These are phyloP conservation scores for Venturia nashicola DNA, from an alignment of 2,329 filamentous ascomycete species.

Conservation along the genomic window DNA sequence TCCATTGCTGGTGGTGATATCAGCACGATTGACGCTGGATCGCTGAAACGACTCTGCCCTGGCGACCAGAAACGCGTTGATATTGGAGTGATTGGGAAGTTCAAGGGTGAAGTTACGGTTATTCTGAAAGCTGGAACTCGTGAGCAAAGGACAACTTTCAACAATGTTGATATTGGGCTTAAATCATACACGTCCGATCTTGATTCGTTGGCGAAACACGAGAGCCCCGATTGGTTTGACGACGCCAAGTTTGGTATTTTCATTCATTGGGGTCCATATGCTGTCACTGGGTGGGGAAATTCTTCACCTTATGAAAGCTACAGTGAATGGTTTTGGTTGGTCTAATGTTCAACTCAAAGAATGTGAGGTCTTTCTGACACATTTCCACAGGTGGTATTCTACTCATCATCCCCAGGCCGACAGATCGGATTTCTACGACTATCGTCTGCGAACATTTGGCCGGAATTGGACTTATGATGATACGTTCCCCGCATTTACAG, in stretches of 20 bases:
- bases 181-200: background rate
- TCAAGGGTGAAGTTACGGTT: background rate
- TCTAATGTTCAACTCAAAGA: background rate
- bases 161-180: background rate
- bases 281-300: slow-evolving; percentile 45
- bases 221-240: slow-evolving; percentile 42
- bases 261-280: slow-evolving; percentile 47
- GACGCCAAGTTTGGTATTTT: slow-evolving; percentile 48
- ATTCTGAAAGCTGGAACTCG: background rate
- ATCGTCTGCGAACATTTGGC: slow-evolving; percentile 30
- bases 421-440: slow-evolving; percentile 34
- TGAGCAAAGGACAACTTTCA: background rate
- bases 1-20: slow-evolving; percentile 19
- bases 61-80: slow-evolving; percentile 19
- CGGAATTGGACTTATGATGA: slow-evolving; percentile 44
- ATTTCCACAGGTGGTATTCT: slow-evolving; percentile 35
- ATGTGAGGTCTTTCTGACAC: slow-evolving; percentile 11
- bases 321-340: slow-evolving; percentile 23
- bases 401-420: slow-evolving; percentile 28
- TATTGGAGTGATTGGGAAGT: slow-evolving; percentile 16
- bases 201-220: slow-evolving; percentile 18
- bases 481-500: slow-evolving; percentile 42
- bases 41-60: slow-evolving; percentile 25
- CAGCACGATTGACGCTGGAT: slow-evolving; percentile 25
- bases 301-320: slow-evolving; percentile 26